phyloP scores from a whole-genome alignment of 768 basidiomycete species.

The Mycena chlorophos region DNA sequence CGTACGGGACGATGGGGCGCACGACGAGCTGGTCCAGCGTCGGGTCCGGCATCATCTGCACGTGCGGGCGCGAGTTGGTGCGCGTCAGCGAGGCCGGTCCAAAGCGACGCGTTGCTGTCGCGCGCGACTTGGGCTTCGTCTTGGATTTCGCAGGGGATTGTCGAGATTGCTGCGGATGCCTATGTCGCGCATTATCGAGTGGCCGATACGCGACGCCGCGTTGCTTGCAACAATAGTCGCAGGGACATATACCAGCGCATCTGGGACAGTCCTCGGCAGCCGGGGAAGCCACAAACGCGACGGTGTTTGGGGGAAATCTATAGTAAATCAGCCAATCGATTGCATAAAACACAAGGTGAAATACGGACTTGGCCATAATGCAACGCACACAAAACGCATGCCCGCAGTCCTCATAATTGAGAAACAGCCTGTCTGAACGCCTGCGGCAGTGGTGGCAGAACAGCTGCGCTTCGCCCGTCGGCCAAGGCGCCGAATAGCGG shows the following conservation, averaged over 20 bases:
- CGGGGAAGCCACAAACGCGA: slow-evolving; percentile 1
- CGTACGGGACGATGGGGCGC: slow-evolving; percentile 2
- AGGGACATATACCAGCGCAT: slow-evolving; percentile 12
- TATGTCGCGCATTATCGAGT: too few relatives aligned
- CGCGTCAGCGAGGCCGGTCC: neutral
- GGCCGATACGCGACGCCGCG: slow-evolving; percentile 7
- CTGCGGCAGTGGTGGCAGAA: slow-evolving; percentile 18
- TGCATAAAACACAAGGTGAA: neutral
- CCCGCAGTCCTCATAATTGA: slow-evolving; percentile 2
- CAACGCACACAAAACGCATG: slow-evolving; percentile 14
- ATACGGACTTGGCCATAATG: slow-evolving; percentile 17
- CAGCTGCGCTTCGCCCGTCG: neutral
- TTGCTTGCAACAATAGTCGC: slow-evolving; percentile 10
- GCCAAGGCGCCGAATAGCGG: slow-evolving; percentile 22
- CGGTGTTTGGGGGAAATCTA: slow-evolving; percentile 8
- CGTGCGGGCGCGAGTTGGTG: neutral
- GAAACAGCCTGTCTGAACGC: neutral
- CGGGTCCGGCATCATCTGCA: neutral
- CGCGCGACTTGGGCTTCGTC: neutral
- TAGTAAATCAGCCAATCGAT: neutral
- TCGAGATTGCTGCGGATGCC: too few relatives aligned
- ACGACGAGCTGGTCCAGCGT: slow-evolving; percentile 8
- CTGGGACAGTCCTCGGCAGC: neutral
- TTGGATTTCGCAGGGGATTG: neutral
- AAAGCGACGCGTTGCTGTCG: neutral